These are phyloP conservation scores for Copromyces sp. DNA, from an alignment of 495 filamentous ascomycete species.

Conservation along the genomic window DNA sequence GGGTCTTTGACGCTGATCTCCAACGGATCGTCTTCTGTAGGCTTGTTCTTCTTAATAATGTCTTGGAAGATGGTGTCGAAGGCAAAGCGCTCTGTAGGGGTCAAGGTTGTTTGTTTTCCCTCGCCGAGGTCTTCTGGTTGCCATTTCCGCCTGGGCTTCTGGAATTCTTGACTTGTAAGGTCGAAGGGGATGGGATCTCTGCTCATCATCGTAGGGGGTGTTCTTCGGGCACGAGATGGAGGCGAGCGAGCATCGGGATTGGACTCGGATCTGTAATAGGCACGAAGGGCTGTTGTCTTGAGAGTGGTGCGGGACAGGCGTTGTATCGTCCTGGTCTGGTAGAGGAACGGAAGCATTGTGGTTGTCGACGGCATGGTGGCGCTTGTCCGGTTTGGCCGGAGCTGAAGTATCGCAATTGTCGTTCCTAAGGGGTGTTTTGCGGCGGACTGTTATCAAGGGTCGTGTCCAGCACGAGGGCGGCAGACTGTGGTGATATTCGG, in stretches of 20 bases:
- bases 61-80: slow-evolving; percentile 53
- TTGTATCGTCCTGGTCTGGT: slow-evolving; percentile 56
- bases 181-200: slow-evolving; percentile 33
- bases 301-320: slow-evolving; percentile 12
- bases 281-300: slow-evolving; percentile 10
- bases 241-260: background rate
- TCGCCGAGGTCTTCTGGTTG: slow-evolving; percentile 4
- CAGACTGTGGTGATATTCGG: background rate
- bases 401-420: no score
- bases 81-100: slow-evolving; percentile 39
- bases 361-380: slow-evolving; percentile 26
- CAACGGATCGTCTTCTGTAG: background rate
- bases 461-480: background rate
- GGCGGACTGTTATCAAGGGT: no score
- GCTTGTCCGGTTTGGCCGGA: background rate
- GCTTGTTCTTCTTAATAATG: slow-evolving; percentile 17
- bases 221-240: background rate
- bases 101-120: slow-evolving; percentile 40
- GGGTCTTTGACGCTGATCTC: background rate
- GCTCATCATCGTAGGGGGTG: background rate
- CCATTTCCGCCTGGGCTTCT: slow-evolving; percentile 1
- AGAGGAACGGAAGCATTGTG: slow-evolving; percentile 51
- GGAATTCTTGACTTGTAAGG: slow-evolving; percentile 7
- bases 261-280: slow-evolving; percentile 8
- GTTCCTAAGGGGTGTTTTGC: background rate